Evolutionary conservation across 495 filamentous ascomycete genomes (phyloP), one percentile per base, ranked within the genome.

Genomic region (Pyrenula aspistea): DNA sequence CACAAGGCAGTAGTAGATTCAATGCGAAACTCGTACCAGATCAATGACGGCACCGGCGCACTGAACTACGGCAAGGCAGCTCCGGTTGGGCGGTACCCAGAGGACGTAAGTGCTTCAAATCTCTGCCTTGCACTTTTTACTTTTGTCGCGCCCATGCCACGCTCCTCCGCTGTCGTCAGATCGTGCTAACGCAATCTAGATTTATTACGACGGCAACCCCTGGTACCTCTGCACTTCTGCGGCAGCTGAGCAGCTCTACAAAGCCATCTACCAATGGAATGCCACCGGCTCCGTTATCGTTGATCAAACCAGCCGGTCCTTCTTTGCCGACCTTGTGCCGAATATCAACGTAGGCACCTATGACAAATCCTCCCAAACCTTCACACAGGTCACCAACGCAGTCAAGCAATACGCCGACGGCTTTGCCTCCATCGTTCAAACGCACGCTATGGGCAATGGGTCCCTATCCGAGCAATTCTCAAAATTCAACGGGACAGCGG

Each of bases 61-160:
- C 64, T 61, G 51, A 54, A 71, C 20, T 62, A 72, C 10, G 77
- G 80, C 12, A 62, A 67, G 11, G 81, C 82, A 2, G 77, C 82
- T 21, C 82, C 84, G 12, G 73, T 87, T 10, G 86, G 86, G 50
- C 68, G 86, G 21, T 90, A 90, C 62, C 64, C 83, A 1, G 84
- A 87, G 61, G 86, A n/a, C n/a, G 89, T 58, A 63, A 70, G 2
- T 89, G 87, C 61, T n/a, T n/a, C n/a, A n/a, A n/a, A 85, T 67
- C 82, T 80, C 23, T 80, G 77, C 73, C 69, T 55, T 31, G 59
- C 54, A 25, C 51, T 11, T 25, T 51, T 58, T 42, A 51, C 53
- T 24, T 24, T 56, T 49, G n/a, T 42, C 31, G 31, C 31, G 15
- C 15, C 31, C 50, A 11, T 49, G 12, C 12, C 11, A 19, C 42